A percentile compares a stretch with the other conserved stretches of the same genome.
phyloP scores from a whole-genome alignment of 768 basidiomycete genomes.

The Collybia nuda region DNA sequence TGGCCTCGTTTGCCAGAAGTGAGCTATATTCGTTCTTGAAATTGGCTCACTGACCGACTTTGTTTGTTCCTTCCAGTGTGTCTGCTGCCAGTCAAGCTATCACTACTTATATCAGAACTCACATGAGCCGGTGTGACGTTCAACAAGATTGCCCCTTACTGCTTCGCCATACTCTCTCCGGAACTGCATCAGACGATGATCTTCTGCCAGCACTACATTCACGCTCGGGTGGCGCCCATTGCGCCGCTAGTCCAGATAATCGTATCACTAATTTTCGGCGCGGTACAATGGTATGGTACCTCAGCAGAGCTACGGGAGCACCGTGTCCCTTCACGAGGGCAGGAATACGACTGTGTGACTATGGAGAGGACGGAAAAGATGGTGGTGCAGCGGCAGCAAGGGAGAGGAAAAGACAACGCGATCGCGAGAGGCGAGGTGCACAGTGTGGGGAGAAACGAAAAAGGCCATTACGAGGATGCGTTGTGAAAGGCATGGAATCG shows the following conservation, averaged over 20 bases:
- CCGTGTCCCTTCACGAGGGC: constrained; percentile 75
- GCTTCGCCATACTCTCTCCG: constrained; percentile 69
- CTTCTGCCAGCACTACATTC: constrained; percentile 72
- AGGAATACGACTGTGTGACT: constrained; percentile 72
- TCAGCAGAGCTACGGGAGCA: constrained; percentile 71
- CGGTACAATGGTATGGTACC: constrained; percentile 82
- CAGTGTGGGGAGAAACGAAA: constrained; percentile 45
- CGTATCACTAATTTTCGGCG: constrained; percentile 72
- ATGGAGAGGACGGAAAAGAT: constrained; percentile 49
- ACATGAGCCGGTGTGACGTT: constrained; percentile 67
- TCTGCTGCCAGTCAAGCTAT: constrained; percentile 82
- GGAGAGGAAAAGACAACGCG: constrained; percentile 24
- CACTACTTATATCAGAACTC: constrained; percentile 77
- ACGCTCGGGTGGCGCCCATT: constrained; percentile 64
- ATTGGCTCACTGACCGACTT: constrained; percentile 4
- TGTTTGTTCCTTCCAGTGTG: constrained; percentile 39
- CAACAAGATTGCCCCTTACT: constrained; percentile 76
- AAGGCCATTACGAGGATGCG: constrained; percentile 37
- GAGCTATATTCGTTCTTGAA: constrained; percentile 11
- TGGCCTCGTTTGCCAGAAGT: constrained; percentile 80
- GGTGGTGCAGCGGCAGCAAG: constrained; percentile 25
- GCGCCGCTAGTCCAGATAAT: constrained; percentile 34
- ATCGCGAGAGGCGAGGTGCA: constrained; percentile 23
- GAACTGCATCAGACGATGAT: constrained; percentile 71
- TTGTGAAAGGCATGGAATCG: constrained; percentile 25